Evolutionary conservation across 2,329 filamentous ascomycete genomes (phyloP).

Genomic region (Neopestalotiopsis clavispora): DNA sequence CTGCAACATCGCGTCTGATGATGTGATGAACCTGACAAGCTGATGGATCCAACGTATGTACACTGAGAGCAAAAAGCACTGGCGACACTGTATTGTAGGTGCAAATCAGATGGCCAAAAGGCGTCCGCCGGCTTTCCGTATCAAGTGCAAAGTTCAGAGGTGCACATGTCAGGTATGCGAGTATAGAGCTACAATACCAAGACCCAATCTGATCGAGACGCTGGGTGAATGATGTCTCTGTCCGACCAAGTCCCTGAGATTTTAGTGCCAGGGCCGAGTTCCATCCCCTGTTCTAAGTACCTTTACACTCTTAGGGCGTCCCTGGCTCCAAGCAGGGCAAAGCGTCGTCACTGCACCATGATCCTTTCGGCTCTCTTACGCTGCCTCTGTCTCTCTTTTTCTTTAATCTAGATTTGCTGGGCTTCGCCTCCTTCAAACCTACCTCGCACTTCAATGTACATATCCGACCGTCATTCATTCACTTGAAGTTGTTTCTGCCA

Average conservation of each 20-base stretch:
- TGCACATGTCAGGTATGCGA: too few relatives aligned
- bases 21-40: neutral
- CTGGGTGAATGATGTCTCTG: too few relatives aligned
- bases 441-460: neutral
- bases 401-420: neutral
- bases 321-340: neutral
- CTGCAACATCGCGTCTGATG: neutral
- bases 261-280: slow-evolving; percentile 1
- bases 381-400: neutral
- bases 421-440: slow-evolving; percentile 9
- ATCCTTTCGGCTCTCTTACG: neutral
- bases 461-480: slow-evolving; percentile 8
- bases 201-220: too few relatives aligned
- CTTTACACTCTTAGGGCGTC: neutral
- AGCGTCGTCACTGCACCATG: neutral
- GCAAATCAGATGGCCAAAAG: too few relatives aligned
- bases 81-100: too few relatives aligned
- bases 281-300: neutral
- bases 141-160: too few relatives aligned
- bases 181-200: too few relatives aligned
- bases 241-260: neutral
- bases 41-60: too few relatives aligned
- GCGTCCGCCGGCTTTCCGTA: too few relatives aligned
- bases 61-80: too few relatives aligned
- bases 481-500: neutral